phyloP scores from a whole-genome alignment of 2,329 filamentous ascomycete species.

The Hymenoscyphus repandus region DNA sequence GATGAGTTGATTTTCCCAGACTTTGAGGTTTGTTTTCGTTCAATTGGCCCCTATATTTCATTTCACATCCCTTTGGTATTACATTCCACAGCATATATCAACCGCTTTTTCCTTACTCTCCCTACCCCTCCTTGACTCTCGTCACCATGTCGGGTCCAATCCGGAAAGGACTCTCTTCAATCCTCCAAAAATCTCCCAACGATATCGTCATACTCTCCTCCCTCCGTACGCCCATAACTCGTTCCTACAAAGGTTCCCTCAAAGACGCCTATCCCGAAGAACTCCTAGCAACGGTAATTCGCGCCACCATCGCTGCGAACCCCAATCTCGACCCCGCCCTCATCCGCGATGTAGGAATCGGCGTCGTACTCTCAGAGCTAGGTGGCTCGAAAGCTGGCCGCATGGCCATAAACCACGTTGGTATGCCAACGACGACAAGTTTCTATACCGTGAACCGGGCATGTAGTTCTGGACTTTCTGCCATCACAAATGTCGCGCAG shows the following conservation, averaged over 20 bases:
- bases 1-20: no score
- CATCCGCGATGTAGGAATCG: conserved; percentile 79
- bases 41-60: background rate
- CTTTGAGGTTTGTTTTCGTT: background rate
- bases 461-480: conserved; percentile 72
- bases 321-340: conserved; percentile 64
- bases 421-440: conserved; percentile 64
- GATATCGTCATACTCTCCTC: conserved; percentile 87
- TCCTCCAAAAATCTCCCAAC: conserved; percentile 72
- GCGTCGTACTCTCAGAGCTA: conserved; percentile 85
- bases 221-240: conserved; percentile 82
- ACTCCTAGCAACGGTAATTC: conserved; percentile 64
- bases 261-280: conserved; percentile 90
- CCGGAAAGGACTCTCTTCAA: conserved; percentile 64
- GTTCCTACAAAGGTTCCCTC: conserved; percentile 76
- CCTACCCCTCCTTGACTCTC: background rate
- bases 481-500: conserved; percentile 68
- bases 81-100: background rate
- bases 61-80: background rate
- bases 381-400: conserved; percentile 86
- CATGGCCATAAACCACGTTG: conserved; percentile 84
- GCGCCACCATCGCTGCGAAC: conserved; percentile 65
- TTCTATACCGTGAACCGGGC: conserved; percentile 88
- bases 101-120: background rate
- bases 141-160: conserved; percentile 33